Evolutionary conservation across 2,329 filamentous ascomycete genomes (phyloP).

Genomic region (Lachnellula hyalina): DNA sequence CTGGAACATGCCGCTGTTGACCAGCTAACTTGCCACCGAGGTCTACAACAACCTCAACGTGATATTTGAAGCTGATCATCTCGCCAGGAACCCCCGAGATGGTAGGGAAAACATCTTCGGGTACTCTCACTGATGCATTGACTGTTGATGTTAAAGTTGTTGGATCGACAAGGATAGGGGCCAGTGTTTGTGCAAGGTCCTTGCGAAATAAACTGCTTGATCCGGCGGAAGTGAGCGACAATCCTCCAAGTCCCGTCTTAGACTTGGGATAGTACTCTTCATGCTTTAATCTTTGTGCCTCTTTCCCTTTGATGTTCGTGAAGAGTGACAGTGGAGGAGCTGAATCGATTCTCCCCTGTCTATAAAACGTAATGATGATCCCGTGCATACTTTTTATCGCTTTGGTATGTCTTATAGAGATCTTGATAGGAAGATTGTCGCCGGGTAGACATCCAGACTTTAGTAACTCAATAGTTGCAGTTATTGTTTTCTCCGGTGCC

Average conservation of each 20-base stretch:
- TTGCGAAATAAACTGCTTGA: conserved; percentile 94
- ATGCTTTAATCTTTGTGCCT: conserved; percentile 59
- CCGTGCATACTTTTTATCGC: conserved; percentile 86
- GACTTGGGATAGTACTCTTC: conserved; percentile 85
- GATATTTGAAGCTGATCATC: conserved; percentile 94
- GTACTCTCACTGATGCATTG: conserved; percentile 77
- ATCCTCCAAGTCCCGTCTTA: conserved; percentile 75
- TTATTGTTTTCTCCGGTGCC: conserved; percentile 72
- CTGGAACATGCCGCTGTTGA: conserved; percentile 42
- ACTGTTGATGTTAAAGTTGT: conserved; percentile 70
- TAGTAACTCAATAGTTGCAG: conserved; percentile 74
- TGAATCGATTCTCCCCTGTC: conserved; percentile 86
- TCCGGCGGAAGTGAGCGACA: conserved; percentile 80
- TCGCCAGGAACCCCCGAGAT: conserved; percentile 84
- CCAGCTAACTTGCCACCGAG: conserved; percentile 78
- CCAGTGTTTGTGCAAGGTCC: conserved; percentile 83
- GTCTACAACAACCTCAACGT: conserved; percentile 88
- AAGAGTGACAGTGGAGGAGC: conserved; percentile 50
- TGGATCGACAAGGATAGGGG: conserved; percentile 84
- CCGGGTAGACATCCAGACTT: conserved; percentile 82
- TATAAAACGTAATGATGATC: conserved; percentile 86
- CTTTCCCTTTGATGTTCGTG: conserved; percentile 48
- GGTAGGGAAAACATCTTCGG: conserved; percentile 87
- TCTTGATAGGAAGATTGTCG: conserved; percentile 72
- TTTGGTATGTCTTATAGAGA: conserved; percentile 83